A percentile compares a stretch with the other conserved stretches of the same genome.
phyloP scores from a whole-genome alignment of 495 filamentous ascomycete species.

The Lepidopterella palustris region DNA sequence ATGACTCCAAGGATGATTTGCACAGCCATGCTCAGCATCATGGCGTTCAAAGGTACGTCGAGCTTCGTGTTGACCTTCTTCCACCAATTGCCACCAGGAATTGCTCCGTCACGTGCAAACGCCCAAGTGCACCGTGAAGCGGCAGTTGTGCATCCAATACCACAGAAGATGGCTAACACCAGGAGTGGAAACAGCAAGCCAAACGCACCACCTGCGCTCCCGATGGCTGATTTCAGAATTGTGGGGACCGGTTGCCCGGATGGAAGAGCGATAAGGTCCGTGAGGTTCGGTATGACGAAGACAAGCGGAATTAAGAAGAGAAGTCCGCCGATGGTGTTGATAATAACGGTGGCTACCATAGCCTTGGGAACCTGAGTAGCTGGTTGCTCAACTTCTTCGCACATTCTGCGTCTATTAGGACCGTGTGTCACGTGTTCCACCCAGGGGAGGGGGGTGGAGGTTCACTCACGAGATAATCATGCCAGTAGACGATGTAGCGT shows the following conservation, averaged over 20 bases:
- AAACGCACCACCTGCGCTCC: conserved; percentile 56
- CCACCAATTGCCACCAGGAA: conserved; percentile 61
- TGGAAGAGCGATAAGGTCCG: conserved; percentile 42
- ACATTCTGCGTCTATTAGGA: conserved; percentile 28
- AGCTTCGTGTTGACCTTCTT: conserved; percentile 47
- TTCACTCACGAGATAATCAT: conserved; percentile 45
- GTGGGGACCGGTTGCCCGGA: conserved; percentile 53
- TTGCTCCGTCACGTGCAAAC: conserved; percentile 60
- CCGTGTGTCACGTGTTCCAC: not conserved
- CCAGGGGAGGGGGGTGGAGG: not conserved
- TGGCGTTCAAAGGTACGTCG: conserved; percentile 52
- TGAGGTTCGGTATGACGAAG: conserved; percentile 52
- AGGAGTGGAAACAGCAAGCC: conserved; percentile 66
- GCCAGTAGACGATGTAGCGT: conserved; percentile 54
- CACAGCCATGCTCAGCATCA: conserved; percentile 49
- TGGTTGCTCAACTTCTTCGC: conserved; percentile 47
- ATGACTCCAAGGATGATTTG: conserved; percentile 54
- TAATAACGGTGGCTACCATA: conserved; percentile 52
- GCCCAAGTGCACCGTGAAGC: conserved; percentile 56
- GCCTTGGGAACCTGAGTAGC: conserved; percentile 53
- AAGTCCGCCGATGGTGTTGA: conserved; percentile 53
- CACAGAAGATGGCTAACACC: conserved; percentile 57
- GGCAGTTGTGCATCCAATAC: conserved; percentile 52
- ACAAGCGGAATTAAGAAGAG: conserved; percentile 56
- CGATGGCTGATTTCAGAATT: conserved; percentile 51